Conservation (phyloP, 2,329 filamentous ascomycete species). For the Corynespora cassiicola region DNA sequence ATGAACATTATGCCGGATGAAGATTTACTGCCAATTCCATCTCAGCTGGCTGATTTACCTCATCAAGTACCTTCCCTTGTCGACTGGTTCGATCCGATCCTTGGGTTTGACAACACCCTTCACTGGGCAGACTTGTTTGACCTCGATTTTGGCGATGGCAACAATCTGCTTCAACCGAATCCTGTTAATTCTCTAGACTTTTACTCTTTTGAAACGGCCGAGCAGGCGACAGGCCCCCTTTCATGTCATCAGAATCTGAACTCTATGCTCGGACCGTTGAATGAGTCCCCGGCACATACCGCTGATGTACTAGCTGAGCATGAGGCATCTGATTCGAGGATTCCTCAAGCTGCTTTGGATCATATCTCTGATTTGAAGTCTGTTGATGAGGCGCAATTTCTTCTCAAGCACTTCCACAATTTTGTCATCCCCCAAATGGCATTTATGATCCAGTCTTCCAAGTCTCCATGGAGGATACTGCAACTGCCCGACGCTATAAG, state of each 20-base stretch:
- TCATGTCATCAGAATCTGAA: too few species aligned
- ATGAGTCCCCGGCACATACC: too few species aligned
- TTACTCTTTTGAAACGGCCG: too few species aligned
- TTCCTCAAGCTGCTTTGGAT: too few species aligned
- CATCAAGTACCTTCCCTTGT: constrained; percentile 1
- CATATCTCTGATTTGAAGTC: constrained; percentile 9
- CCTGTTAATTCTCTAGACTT: too few species aligned
- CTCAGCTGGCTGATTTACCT: too few species aligned
- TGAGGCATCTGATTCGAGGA: too few species aligned
- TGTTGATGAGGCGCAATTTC: constrained; percentile 11
- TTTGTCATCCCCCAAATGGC: constrained; percentile 18
- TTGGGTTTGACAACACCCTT: constrained; percentile 4
- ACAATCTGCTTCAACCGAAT: constrained; percentile 5
- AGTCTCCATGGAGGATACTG: constrained; percentile 23
- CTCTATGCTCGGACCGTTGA: too few species aligned
- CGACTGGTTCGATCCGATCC: constrained; percentile 7
- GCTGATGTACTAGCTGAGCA: too few species aligned
- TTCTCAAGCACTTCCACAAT: constrained; percentile 21
- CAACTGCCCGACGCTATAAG: constrained; percentile 17
- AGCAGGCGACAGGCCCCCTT: too few species aligned
- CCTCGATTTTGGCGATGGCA: constrained; percentile 5
- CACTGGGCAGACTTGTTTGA: constrained; percentile 12
- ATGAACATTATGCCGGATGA: too few species aligned
- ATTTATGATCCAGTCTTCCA: constrained; percentile 15
- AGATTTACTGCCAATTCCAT: too few species aligned